Base-by-base conservation (phyloP, 116 monocot genomes). In the Zostera marina region DNA sequence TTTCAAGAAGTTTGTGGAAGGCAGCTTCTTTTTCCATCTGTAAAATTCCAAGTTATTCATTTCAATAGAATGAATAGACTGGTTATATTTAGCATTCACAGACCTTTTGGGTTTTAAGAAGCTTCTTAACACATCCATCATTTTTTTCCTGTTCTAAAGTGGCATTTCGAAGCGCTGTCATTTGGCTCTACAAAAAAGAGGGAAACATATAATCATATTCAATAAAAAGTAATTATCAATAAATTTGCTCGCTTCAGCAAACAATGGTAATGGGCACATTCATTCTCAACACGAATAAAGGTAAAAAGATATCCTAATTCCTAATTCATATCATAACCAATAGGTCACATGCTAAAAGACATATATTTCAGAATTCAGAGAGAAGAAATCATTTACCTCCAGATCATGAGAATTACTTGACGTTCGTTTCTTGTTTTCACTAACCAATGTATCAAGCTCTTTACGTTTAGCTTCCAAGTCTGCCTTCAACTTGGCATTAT, bases 101-200 rank as follows among this genome's bases (percentile, higher is more conserved):
- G 54, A 85, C 85, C 75, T 81, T 77, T 21, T 81, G 85, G 22
- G 72, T 76, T 63, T 81, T 78, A 45, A 81, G 71, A n/a, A 86
- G 73, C 68, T 57, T 66, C 49, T 78, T 42, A 22, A 78, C 70
- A 71, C 66, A 71, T 55, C 75, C 78, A 69, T 86, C 73, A 52
- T 76, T 67, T 48, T 78, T 81, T 52, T 70, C 52, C 55, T 81
- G 81, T 60, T 81, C 76, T 40, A 66, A 14, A 22, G 75, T 63
- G 53, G 86, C 86, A 43, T 40, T 22, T 44, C n/a, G 40, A 55
- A 65, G 65, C 25, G 65, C 47, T 54, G 22, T 73, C 79, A 46
- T 76, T 84, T 45, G 64, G 20, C 22, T 65, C 61, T 61, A 47
- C 45, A 10, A 69, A 4, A n/a, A n/a, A n/a, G n/a, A 9, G 26